Evolutionary conservation across 176 grass and related monocot genomes (phyloP), one percentile per base, ranked within the genome.

Genomic region (Dendrocalamus sinicus): DNA sequence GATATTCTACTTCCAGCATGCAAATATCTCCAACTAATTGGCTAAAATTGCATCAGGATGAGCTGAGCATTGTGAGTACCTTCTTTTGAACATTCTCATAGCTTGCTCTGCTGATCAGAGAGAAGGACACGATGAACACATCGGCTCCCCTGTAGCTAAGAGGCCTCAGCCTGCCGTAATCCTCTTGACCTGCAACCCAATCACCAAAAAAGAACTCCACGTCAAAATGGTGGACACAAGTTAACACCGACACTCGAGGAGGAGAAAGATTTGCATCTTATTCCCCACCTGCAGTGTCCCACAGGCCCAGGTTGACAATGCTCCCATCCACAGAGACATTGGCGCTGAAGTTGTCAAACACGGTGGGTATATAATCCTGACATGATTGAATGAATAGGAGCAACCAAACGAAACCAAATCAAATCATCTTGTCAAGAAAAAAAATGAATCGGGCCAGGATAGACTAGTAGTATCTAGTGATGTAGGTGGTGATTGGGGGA

Each of bases 61-160:
- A 13, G 5, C 41, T 45, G 39, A 12, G 39, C 4, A 22, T n/a
- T n/a, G 19, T 44, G 4, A 70, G 10, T 12, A 44, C 5, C 91
- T 98, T 98, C 84, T 95, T 98, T 8, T 92, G 93, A 22, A 98
- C 93, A 79, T 98, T 98, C 82, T 98, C 96, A 39, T 94, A 98
- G 89, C 93, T 94, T 1, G 96, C 91, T 78, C 91, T 95, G 88
- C 96, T 98, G 78, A 95, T 98, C 54, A 95, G 82, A 28, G 96
- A 98, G 91, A 95, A 98, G 24, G 96, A 94, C 70, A 98, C 78
- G 72, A 98, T 91, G 75, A 94, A 98, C 50, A 95, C 89, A 24
- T 94, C 90, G 6, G 96, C 93, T 39, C 93, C 93, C 90, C 96
- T 95, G 68, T 98, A 98, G 62, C 96, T 98, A 4, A 95, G 81